Evolutionary conservation across 805 yeast species (phyloP).

Genomic region (Pichia scutulata): DNA sequence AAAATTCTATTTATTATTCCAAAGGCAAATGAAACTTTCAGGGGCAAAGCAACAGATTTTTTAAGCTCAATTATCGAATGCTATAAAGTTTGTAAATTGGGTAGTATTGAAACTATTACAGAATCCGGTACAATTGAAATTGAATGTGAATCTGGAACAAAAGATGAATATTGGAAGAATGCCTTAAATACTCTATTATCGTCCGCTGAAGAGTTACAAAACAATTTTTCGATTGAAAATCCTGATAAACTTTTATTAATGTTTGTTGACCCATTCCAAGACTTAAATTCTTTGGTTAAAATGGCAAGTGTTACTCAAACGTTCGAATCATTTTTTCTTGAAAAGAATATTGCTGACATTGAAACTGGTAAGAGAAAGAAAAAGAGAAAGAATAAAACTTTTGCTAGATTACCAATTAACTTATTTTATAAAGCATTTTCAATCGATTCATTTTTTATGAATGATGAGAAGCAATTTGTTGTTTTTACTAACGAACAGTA

Average conservation of each 20-base stretch:
- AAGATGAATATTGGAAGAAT: slow-evolving; percentile 16
- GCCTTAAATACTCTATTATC: slow-evolving; percentile 35
- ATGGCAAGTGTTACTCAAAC: slow-evolving; percentile 40
- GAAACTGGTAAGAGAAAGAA: slow-evolving; percentile 25
- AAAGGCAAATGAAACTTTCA: slow-evolving; percentile 16
- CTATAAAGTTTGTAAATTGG: slow-evolving; percentile 44
- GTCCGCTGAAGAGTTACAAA: slow-evolving; percentile 58
- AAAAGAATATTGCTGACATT: slow-evolving; percentile 10
- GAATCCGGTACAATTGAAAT: slow-evolving; percentile 19
- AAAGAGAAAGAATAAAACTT: slow-evolving; percentile 10
- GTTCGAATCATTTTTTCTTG: slow-evolving; percentile 33
- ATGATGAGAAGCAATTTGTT: slow-evolving; percentile 25
- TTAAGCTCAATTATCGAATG: slow-evolving; percentile 34
- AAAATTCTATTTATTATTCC: slow-evolving; percentile 40
- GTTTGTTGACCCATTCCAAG: slow-evolving; percentile 38
- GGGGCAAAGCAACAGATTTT: slow-evolving; percentile 29
- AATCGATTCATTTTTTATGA: slow-evolving; percentile 31
- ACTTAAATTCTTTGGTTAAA: slow-evolving; percentile 38
- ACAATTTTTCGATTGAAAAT: slow-evolving; percentile 32
- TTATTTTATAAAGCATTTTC: slow-evolving; percentile 35
- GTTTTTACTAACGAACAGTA: slow-evolving; percentile 29
- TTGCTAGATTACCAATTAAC: slow-evolving; percentile 13
- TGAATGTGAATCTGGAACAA: slow-evolving; percentile 6
- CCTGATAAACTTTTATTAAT: slow-evolving; percentile 30
- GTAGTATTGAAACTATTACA: slow-evolving; percentile 22